phyloP scores from a whole-genome alignment of 1,284 basidiomycete genomes.

The Volvariella surrecta region DNA sequence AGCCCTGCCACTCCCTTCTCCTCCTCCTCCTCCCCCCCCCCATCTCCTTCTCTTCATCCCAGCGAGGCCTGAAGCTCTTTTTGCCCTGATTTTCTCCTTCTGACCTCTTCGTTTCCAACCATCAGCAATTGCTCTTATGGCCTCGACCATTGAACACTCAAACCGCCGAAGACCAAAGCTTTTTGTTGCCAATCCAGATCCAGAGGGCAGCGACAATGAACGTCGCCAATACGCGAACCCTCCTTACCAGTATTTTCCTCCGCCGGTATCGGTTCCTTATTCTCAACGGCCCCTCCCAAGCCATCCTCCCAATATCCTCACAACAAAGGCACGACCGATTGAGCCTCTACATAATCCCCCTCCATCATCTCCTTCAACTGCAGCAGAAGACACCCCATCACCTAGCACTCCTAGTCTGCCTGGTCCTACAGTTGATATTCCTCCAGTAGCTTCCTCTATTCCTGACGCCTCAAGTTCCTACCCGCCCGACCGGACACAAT shows the following conservation, averaged over 20 bases:
- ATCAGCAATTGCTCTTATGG: no score
- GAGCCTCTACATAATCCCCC: constrained; percentile 33
- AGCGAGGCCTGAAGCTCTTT: not conserved
- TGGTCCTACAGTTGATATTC: constrained; percentile 32
- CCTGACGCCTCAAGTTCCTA: constrained; percentile 19
- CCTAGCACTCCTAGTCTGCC: constrained; percentile 54
- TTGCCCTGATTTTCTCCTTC: constrained; percentile 4
- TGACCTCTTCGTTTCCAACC: constrained; percentile 3
- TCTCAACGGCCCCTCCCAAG: constrained; percentile 2
- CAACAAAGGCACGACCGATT: constrained; percentile 18
- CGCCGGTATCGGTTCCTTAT: constrained; percentile 11
- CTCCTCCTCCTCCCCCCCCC: constrained; percentile 10
- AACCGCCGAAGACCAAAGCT: constrained; percentile 28
- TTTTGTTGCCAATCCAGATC: constrained; percentile 53
- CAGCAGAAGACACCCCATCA: constrained; percentile 44
- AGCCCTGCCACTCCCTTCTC: constrained; percentile 11
- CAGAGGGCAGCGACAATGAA: constrained; percentile 30
- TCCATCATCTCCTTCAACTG: constrained; percentile 58
- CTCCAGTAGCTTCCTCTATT: constrained; percentile 27
- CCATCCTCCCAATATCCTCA: constrained; percentile 12
- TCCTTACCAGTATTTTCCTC: constrained; percentile 17
- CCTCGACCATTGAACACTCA: no score
- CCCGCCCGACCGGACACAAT: constrained; percentile 41
- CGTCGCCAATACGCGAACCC: constrained; percentile 10
- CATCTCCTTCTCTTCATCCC: constrained; percentile 6